phyloP scores from a whole-genome alignment of 164 flowering plant species.

The Akebia trifoliata region DNA sequence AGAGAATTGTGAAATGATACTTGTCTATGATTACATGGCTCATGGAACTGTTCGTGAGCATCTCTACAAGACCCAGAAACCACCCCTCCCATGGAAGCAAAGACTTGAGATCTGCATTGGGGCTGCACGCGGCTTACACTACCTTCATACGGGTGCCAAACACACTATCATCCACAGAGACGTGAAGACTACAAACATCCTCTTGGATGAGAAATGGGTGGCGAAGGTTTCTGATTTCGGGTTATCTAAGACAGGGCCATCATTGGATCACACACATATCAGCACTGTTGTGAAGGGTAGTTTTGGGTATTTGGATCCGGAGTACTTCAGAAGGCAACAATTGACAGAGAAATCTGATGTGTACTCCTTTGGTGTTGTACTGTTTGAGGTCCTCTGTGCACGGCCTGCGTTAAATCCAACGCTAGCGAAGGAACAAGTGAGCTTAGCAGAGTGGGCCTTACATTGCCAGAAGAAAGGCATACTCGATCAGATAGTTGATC shows the following conservation, averaged over 20 bases:
- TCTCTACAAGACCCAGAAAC: conserved; percentile 34
- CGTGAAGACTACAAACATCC: conserved; percentile 48
- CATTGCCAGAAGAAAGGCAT: conserved; percentile 31
- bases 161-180: conserved; percentile 47
- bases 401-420: conserved; percentile 27
- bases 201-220: conserved; percentile 47
- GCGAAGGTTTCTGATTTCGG: conserved; percentile 59
- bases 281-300: conserved; percentile 50
- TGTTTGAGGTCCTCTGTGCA: conserved; percentile 44
- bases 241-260: conserved; percentile 40
- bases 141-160: conserved; percentile 47
- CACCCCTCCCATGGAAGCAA: conserved; percentile 41
- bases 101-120: conserved; percentile 51
- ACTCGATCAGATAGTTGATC: conserved; percentile 39
- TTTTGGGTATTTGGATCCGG: conserved; percentile 53
- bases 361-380: conserved; percentile 49
- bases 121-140: conserved; percentile 46
- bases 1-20: conserved; percentile 41
- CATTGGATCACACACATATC: conserved; percentile 35
- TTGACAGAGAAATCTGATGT: conserved; percentile 46
- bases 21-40: conserved; percentile 51
- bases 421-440: conserved; percentile 30
- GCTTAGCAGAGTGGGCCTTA: conserved; percentile 46
- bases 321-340: conserved; percentile 44
- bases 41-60: conserved; percentile 43